Conservation (phyloP, 2,329 filamentous ascomycete genomes). For the Biscogniauxia sp. region DNA sequence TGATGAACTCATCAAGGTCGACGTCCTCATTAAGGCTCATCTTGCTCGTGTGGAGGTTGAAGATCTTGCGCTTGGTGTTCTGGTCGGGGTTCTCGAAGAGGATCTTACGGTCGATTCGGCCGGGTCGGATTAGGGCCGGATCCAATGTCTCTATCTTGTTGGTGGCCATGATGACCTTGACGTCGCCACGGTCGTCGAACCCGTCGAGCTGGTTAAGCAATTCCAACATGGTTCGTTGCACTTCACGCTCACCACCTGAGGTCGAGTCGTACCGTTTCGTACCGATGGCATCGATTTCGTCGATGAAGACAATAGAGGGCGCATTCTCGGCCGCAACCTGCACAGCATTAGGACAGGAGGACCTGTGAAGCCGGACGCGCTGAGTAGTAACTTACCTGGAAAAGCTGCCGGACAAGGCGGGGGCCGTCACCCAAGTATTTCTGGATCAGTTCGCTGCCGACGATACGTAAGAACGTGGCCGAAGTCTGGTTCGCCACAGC, state of each 20-base stretch:
- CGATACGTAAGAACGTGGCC: constrained; percentile 94
- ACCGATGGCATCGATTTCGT: constrained; percentile 98
- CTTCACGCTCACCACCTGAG: constrained; percentile 93
- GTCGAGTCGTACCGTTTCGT: constrained; percentile 98
- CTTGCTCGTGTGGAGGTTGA: constrained; percentile 95
- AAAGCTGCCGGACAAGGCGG: constrained; percentile 90
- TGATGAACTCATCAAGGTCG: constrained; percentile 98
- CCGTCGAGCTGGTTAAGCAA: constrained; percentile 97
- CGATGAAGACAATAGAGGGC: constrained; percentile 97
- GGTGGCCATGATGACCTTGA: constrained; percentile 99
- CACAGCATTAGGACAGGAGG: constrained; percentile 27
- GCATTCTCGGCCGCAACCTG: constrained; percentile 92
- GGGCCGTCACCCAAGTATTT: constrained; percentile 98
- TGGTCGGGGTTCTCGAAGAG: constrained; percentile 68
- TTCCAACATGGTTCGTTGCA: constrained; percentile 98
- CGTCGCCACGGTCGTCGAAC: constrained; percentile 96
- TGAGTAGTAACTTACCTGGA: constrained; percentile 57
- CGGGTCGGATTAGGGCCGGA: constrained; percentile 91
- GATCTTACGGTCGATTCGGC: constrained; percentile 98
- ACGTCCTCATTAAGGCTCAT: constrained; percentile 96
- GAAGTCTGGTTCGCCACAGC: constrained; percentile 99
- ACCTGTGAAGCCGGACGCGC: not conserved
- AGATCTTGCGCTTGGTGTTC: constrained; percentile 97
- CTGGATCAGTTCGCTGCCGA: constrained; percentile 95
- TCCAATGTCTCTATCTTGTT: constrained; percentile 99